Base-by-base conservation (phyloP, 176 grass and related monocot species). In the Poa pratensis region DNA sequence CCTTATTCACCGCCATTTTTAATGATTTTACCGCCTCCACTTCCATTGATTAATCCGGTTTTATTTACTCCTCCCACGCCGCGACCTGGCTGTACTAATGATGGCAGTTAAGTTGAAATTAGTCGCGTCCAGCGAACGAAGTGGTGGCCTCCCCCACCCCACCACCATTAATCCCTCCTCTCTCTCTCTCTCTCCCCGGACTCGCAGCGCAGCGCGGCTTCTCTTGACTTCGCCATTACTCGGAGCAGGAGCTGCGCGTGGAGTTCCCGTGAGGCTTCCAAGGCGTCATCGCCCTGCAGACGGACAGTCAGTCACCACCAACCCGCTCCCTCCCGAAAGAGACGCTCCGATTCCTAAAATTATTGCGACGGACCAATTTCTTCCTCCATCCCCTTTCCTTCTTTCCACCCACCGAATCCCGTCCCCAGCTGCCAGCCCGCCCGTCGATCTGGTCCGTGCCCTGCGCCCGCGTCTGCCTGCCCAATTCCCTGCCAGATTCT, bases 221-320 rank as follows among this genome's bases (percentile, higher is more conserved):
- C 11, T 12, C 46, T 84, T 75, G 77, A 78, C 53, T 84, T 87
- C 85, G 80, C 85, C 89, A 90, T 87, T 90, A 90, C 89, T 82
- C 73, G 83, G 79, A 79, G 84, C 88, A 78, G 84, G 73, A 86
- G 88, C 88, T 84, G 89, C 40, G 12, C 80, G 85, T 90, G 89
- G 85, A 87, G 75, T 90, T 90, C 89, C 81, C 89, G 89, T 90
- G 89, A 64, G 61, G 5, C 23, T 49, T 49, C 46, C 74, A 83
- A 87, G 74, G 12, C 4, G 34, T n/a, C n/a, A n/a, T n/a, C n/a
- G 39, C 37, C 37, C 37, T 39, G 37, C 37, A 39, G 5, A 39
- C 37, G 76, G 69, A 72, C 5, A 39, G 62, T 6, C 58, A 30
- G 28, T 0, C 80, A 83, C 76, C 67, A 52, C 70, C 83, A 76